Base-by-base conservation (phyloP, 768 basidiomycete species). In the Russula vinacea region DNA sequence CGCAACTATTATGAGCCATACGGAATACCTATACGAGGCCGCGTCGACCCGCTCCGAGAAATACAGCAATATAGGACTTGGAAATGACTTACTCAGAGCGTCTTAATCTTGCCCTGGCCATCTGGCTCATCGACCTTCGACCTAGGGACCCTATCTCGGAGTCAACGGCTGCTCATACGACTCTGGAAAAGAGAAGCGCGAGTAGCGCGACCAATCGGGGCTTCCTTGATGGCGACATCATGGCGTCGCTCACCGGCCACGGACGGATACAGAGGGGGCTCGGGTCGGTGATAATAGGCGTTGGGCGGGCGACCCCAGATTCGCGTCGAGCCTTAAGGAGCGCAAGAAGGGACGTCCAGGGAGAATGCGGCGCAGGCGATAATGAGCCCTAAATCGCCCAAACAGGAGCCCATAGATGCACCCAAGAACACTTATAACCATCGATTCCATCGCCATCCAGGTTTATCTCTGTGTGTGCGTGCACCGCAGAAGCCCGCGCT, bases 241-340 rank as follows among this genome's bases (percentile, higher is more conserved):
- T 35, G 24, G 58, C 50, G 52, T 52, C 10, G 9, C 29, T 32
- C 40, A 11, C 19, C 29, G 13, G 22, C 17, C 7, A 44, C 8
- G 33, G 29, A 33, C 22, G 33, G 60, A 35, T 24, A 44, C 35
- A 11, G 44, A 47, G 17, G 53, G 19, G 10, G 10, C 22, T 7
- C 45, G n/a, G 44, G 10, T 60, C 50, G 39, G 59, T 19, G 51
- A 37, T 54, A 54, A 35, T 33, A 45, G n/a, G n/a, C 42, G 29
- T 53, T 39, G 5, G 42, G 33, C 14, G 11, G 54, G 32, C 19
- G 7, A n/a, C 29, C 39, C 39, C 52, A 40, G 58, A 51, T 51
- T 47, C 24, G 32, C 32, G 33, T 26, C 13, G 24, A 44, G 60
- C 60, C 16, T 22, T 22, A 47, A 54, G 35, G 44, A 24, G 60